Base-by-base conservation (phyloP, 1,284 basidiomycete species). In the Ceratobasidium sp. region DNA sequence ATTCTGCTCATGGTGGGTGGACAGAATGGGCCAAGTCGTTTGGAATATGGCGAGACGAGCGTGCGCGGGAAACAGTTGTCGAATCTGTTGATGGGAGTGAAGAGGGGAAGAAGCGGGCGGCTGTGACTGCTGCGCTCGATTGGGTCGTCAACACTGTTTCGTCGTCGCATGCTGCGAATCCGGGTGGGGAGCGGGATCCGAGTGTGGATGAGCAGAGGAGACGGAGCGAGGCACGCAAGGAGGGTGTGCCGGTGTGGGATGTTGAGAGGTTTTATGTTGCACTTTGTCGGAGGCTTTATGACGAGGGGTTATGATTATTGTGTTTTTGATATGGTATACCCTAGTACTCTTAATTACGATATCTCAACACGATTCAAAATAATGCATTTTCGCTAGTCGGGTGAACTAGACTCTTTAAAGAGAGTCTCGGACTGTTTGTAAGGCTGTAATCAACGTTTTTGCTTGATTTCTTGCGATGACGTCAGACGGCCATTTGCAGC, bases 241-340 rank as follows among this genome's bases (percentile, higher is more conserved):
- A 70, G 62, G 66, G 59, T 34, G 67, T 73, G 61, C 68, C 57
- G 0, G 46, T 75, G 73, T 83, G 82, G 67, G 79, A 80, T 13
- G 78, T 82, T 51, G 82, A 83, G 68, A 64, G 79, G 52, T 81
- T 83, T 77, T 81, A 82, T 51, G 76, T 83, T n/a, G 82, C 82
- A 2, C 76, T 83, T 1, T 81, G 82, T 56, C 79, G 81, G 49
- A 83, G 82, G 76, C 69, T 83, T 73, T 81, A 83, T 77, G 81
- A 83, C 57, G 82, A 83, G 37, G 83, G 83, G 11, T 77, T 83
- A 34, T 83, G 54, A 78, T 22, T 49, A 25, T 57, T 32, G 17
- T 17, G 22, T 61, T 9, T 1, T 44, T 15, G 22, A 9, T 44
- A 44, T 13, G 5, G 46, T 59, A 4, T 9, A 6, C 37, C 37